A percentile compares a stretch with the other conserved stretches of the same genome.
These are phyloP conservation scores for Talaromyces sp. DNA, from an alignment of 2,329 filamentous ascomycete species.

Conservation along the genomic window DNA sequence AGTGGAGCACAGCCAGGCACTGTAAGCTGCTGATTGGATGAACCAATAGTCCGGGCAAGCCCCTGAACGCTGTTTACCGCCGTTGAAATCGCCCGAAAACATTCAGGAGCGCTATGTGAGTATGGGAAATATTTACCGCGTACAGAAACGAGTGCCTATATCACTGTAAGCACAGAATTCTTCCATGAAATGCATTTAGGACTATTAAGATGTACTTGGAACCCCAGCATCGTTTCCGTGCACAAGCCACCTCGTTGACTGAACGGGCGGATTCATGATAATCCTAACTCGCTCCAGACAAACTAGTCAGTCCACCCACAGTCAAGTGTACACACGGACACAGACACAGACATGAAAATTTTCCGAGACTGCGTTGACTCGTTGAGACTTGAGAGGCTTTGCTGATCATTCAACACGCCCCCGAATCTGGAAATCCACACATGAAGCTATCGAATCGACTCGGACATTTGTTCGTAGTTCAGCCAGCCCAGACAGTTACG, in stretches of 20 bases:
- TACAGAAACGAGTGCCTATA: neutral
- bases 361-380: conserved; percentile 1
- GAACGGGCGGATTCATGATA: neutral
- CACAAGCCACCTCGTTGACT: conserved; percentile 6
- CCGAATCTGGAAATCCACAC: neutral
- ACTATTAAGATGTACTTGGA: neutral
- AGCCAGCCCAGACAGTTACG: conserved; percentile 5
- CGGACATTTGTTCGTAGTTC: conserved; percentile 10
- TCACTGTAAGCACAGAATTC: neutral
- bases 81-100: neutral
- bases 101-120: neutral
- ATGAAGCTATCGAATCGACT: conserved; percentile 13
- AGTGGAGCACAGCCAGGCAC: conserved; percentile 13
- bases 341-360: neutral
- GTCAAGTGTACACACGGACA: neutral
- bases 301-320: neutral
- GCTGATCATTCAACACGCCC: neutral
- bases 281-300: neutral
- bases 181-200: neutral
- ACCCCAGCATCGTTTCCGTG: neutral
- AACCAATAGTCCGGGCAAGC: neutral
- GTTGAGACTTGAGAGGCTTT: neutral
- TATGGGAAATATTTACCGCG: too few species aligned
- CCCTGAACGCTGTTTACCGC: conserved; percentile 1
- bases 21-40: neutral